A percentile compares a stretch with the other conserved stretches of the same genome.
Evolutionary conservation across 1,284 basidiomycete species (phyloP).

Genomic region (Boletellus deceptivus): DNA sequence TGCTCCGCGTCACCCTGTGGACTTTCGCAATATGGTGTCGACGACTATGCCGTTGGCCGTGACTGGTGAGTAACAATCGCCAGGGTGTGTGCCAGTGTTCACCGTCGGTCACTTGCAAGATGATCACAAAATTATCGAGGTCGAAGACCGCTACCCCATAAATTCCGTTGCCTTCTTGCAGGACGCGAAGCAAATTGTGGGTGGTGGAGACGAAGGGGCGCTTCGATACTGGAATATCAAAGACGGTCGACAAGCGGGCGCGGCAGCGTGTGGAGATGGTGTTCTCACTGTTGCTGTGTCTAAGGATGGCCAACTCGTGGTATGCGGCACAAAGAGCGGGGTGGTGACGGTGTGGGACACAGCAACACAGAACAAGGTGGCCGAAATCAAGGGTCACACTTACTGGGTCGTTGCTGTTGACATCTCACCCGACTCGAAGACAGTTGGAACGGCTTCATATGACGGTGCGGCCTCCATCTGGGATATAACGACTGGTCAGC

Average conservation of each 20-base stretch:
- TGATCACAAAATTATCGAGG: constrained; percentile 4
- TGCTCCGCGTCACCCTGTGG: not conserved
- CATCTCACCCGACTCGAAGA: constrained; percentile 10
- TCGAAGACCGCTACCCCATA: constrained; percentile 8
- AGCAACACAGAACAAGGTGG: constrained; percentile 1
- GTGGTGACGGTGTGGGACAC: constrained; percentile 11
- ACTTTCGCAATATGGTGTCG: not conserved
- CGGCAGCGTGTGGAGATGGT: constrained; percentile 4
- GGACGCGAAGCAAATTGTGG: not conserved
- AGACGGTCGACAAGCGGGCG: not conserved
- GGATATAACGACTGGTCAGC: constrained; percentile 10
- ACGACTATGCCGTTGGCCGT: not conserved
- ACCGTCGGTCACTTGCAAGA: not conserved
- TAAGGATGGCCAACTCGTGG: constrained; percentile 5
- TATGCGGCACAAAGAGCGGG: constrained; percentile 10
- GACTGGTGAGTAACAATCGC: not conserved
- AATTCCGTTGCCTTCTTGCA: constrained; percentile 5
- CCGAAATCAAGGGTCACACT: constrained; percentile 12
- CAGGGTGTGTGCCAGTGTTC: not conserved
- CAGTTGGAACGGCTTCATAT: constrained; percentile 10
- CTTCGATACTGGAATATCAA: constrained; percentile 3
- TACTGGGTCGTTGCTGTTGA: constrained; percentile 15
- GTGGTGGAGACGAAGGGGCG: constrained; percentile 2
- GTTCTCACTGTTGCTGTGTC: constrained; percentile 9
- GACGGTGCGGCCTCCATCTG: constrained; percentile 3